phyloP scores from a whole-genome alignment of 495 filamentous ascomycete genomes.

The Terfezia claveryi region DNA sequence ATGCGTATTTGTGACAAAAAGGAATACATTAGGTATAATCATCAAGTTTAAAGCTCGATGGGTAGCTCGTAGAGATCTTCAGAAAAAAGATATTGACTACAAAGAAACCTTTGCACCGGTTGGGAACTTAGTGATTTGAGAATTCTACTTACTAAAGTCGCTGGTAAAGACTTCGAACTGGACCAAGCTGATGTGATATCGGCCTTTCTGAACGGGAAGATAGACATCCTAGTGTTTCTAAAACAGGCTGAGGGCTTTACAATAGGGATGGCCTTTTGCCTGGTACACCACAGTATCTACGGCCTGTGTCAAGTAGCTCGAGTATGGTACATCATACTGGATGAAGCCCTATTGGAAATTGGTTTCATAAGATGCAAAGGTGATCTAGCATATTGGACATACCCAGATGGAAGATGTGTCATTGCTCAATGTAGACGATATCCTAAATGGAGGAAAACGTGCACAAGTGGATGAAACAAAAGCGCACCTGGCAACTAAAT shows the following conservation, averaged over 20 bases:
- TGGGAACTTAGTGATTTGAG: not conserved
- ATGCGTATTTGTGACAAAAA: not conserved
- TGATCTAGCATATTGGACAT: not conserved
- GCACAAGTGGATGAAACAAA: conserved; percentile 1
- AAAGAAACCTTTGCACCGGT: not conserved
- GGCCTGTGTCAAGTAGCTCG: not conserved
- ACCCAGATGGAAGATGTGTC: not conserved
- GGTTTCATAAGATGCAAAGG: not conserved
- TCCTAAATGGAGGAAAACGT: not conserved
- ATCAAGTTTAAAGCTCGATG: not conserved
- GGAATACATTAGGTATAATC: not conserved
- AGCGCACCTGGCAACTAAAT: not conserved
- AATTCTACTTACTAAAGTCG: conserved; percentile 4
- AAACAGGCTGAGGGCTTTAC: not conserved
- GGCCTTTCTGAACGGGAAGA: conserved; percentile 6
- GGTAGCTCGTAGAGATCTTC: not conserved
- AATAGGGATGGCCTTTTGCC: not conserved
- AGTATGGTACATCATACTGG: not conserved
- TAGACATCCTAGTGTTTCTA: not conserved
- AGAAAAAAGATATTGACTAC: not conserved
- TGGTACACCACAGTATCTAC: not conserved
- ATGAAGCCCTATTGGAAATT: not conserved
- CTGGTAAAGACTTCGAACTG: not conserved
- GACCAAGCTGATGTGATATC: conserved; percentile 4
- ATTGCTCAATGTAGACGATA: conserved; percentile 1